Evolutionary conservation across 2,329 filamentous ascomycete species (phyloP).

Genomic region (Calonectria hawksworthii): DNA sequence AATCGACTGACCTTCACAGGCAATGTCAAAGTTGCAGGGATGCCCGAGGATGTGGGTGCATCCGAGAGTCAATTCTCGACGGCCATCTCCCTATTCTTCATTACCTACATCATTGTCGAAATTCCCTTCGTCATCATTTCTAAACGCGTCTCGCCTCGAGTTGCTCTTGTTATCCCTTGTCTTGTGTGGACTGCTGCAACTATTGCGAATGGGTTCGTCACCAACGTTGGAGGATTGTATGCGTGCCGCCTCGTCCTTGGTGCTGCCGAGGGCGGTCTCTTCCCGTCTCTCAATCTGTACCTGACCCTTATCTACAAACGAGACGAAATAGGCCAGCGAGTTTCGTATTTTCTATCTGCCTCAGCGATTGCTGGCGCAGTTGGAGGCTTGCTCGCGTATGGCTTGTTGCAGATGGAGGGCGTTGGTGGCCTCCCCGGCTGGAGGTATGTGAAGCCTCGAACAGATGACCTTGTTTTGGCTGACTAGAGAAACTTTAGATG

Average conservation of each 20-base stretch:
- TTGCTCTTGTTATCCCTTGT: constrained; percentile 46
- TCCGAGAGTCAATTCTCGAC: constrained; percentile 49
- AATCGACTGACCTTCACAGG: constrained; percentile 15
- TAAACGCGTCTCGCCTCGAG: constrained; percentile 50
- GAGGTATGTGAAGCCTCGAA: constrained; percentile 36
- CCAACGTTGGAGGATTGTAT: constrained; percentile 45
- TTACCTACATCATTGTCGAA: constrained; percentile 50
- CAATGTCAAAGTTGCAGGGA: constrained; percentile 51
- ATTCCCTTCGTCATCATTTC: constrained; percentile 50
- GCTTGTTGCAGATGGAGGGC: constrained; percentile 60
- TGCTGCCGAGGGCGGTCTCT: constrained; percentile 43
- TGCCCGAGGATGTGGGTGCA: constrained; percentile 51
- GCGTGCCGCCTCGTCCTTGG: constrained; percentile 39
- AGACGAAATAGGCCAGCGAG: constrained; percentile 67
- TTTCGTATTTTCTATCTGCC: constrained; percentile 63
- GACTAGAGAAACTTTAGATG: constrained; percentile 46
- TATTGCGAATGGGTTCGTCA: constrained; percentile 48
- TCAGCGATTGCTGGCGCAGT: constrained; percentile 64
- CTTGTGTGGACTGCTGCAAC: constrained; percentile 47
- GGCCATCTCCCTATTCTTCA: constrained; percentile 51
- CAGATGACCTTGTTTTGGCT: neutral
- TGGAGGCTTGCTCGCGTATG: constrained; percentile 61
- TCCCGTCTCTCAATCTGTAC: constrained; percentile 45
- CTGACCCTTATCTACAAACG: constrained; percentile 54
- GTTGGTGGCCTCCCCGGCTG: constrained; percentile 60